Evolutionary conservation across 306 rosid genomes (phyloP), one percentile per base, ranked within the genome.

Genomic region (Vachellia pachyceras): DNA sequence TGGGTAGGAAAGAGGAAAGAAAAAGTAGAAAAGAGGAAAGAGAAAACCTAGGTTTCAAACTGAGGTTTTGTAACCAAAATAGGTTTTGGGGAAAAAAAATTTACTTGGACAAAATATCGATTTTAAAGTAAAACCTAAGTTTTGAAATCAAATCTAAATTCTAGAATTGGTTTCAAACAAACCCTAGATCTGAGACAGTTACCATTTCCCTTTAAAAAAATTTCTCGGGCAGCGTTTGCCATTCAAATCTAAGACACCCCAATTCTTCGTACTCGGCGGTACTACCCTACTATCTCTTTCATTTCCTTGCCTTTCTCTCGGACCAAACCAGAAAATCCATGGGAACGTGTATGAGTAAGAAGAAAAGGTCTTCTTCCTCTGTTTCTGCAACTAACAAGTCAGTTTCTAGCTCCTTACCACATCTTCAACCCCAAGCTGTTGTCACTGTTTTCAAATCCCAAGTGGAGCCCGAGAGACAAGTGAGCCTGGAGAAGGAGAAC

Each of bases 301-400:
- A n/a, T 60, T 63, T 49, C 64, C 39, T 39, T 63, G 36, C 69
- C 72, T 60, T 39, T 68, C 45, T 73, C 23, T 72, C 22, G 40
- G 58, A 44, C 11, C 67, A 65, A 49, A 75, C 83, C 74, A 39
- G 63, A 77, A 40, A 25, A 69, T 76, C 85, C 80, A 93, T 93
- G 99, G 99, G 99, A 77, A 39, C 91, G 80, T 95, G 99, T 89
- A 84, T 92, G 79, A 95, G 97, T 87, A 95, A 86, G 86, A 92
- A 94, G 89, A 90, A 85, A 76, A 78, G 35, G 46, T 46, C 89
- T 73, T 63, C 84, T 49, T n/a, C 77, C 12, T 12, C 78, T 60
- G 77, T 73, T 10, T 68, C 79, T 50, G 82, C 5, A 63, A 29
- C 86, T 68, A 76, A 76, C 61, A 76, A 76, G 75, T 79, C 77